Base-by-base conservation (phyloP, 345 rosid species). In the Camelina sativa region DNA sequence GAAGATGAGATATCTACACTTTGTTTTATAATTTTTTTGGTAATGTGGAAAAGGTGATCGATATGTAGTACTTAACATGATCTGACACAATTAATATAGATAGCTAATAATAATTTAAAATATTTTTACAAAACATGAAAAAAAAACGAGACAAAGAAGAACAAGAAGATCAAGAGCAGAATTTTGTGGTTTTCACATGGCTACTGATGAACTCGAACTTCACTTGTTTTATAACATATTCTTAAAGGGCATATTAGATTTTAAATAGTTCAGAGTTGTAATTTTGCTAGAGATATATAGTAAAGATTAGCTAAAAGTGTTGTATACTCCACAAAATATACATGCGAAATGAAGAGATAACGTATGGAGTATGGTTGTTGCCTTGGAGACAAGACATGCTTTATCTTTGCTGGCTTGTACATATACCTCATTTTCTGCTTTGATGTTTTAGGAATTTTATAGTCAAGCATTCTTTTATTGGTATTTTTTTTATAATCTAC, bases 381-480 rank as follows among this genome's bases (percentile, higher is more conserved):
- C 30, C 32, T 58, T 70, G 38, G 62, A 51, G 79, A 74, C 67
- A 74, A 74, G 35, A 74, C 34, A 66, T 58, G 44, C 67, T 74
- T 74, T 58, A 28, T 17, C 35, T 44, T 58, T 75, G 78, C 73
- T 75, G 78, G 67, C 73, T 67, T 67, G 34, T 59, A 50, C 6
- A 43, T 55, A 54, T 32, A 44, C 71, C 58, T 56, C 38, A 8
- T 44, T n/a, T 73, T 73, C 56, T 64, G 35, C 71, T 53, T 63
- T 54, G 48, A 13, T 62, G n/a, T 20, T 37, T 60, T 35, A 1
- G 23, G 16, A 4, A 11, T 47, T 59, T 56, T 50, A 35, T 48
- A 59, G n/a, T 43, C 47, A 13, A 13, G 1, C 5, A 2, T 43
- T 43, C 16, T 43, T 43, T 43, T 5, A 43, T 43, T 43, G 16